Evolutionary conservation across 192 early-diverging fungal species (phyloP).

Genomic region (Cladochytrium replicatum): DNA sequence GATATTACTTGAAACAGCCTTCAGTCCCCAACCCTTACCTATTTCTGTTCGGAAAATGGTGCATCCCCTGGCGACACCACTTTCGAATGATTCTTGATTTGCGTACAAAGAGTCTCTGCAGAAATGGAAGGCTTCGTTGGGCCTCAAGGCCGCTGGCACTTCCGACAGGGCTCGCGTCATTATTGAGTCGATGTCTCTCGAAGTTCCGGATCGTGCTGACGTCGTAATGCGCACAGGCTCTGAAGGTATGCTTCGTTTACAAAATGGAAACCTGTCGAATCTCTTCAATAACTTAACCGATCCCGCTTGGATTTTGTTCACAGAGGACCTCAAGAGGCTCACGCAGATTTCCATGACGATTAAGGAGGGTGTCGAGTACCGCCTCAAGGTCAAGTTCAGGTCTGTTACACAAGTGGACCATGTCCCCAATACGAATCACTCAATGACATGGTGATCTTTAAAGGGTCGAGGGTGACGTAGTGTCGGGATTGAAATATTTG

Average conservation of each 20-base stretch:
- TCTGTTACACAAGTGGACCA: slow-evolving; percentile 11
- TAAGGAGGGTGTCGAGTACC: slow-evolving; percentile 93
- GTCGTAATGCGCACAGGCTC: too few relatives aligned
- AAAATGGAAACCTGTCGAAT: too few relatives aligned
- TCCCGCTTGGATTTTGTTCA: too few relatives aligned
- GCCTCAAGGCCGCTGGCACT: slow-evolving; percentile 53
- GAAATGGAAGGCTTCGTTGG: slow-evolving; percentile 97
- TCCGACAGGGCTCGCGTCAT: too few relatives aligned
- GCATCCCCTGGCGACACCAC: not conserved
- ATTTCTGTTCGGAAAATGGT: too few relatives aligned
- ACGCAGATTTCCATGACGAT: slow-evolving; percentile 71
- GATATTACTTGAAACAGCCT: too few relatives aligned
- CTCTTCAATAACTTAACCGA: too few relatives aligned
- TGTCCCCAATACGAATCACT: not conserved
- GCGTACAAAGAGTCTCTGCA: slow-evolving; percentile 63
- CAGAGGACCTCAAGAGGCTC: slow-evolving; percentile 56
- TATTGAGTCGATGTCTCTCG: slow-evolving; percentile 59
- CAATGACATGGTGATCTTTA: too few relatives aligned
- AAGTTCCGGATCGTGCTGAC: slow-evolving; percentile 63
- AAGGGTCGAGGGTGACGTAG: slow-evolving; percentile 87
- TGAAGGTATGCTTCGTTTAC: too few relatives aligned
- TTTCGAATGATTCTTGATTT: slow-evolving; percentile 3
- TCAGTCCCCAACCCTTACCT: too few relatives aligned
- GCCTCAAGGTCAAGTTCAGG: slow-evolving; percentile 86
- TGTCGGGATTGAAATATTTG: slow-evolving; percentile 89